Evolutionary conservation across 495 filamentous ascomycete species (phyloP).

Genomic region (Umbilicaria muhlenbergii): DNA sequence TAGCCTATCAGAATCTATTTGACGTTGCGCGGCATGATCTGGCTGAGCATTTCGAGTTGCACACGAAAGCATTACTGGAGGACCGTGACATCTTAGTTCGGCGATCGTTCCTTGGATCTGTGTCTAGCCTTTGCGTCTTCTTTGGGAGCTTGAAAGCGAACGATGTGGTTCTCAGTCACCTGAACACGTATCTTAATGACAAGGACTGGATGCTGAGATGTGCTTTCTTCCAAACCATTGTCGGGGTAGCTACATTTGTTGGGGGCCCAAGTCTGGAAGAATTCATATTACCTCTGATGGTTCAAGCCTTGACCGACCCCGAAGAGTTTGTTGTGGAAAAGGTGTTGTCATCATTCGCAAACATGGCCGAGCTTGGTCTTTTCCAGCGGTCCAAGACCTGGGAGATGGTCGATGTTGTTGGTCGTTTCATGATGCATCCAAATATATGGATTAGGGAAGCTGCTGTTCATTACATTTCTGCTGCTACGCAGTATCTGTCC

Average conservation of each 20-base stretch:
- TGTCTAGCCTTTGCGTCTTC: conserved; percentile 84
- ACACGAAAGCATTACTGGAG: conserved; percentile 79
- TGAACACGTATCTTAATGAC: conserved; percentile 97
- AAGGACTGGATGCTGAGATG: conserved; percentile 92
- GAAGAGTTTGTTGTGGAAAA: conserved; percentile 93
- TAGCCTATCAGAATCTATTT: conserved; percentile 63
- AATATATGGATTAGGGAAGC: conserved; percentile 92
- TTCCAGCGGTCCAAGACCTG: conserved; percentile 72
- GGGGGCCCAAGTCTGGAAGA: conserved; percentile 81
- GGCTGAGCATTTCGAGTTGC: conserved; percentile 61
- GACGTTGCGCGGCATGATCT: conserved; percentile 69
- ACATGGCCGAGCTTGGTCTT: conserved; percentile 75
- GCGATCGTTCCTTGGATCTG: conserved; percentile 83
- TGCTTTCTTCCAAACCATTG: conserved; percentile 90
- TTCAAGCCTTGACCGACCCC: conserved; percentile 88
- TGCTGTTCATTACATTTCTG: conserved; percentile 64
- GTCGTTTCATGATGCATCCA: conserved; percentile 79
- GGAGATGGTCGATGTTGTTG: conserved; percentile 70
- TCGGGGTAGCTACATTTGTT: conserved; percentile 82
- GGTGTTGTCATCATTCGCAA: conserved; percentile 75
- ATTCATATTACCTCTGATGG: conserved; percentile 91
- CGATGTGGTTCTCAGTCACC: conserved; percentile 84
- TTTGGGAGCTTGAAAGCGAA: conserved; percentile 81
- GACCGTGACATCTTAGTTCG: conserved; percentile 80
- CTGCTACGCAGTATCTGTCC: conserved; percentile 62